Conservation (phyloP, 805 yeast genomes). For the Saccharomycopsis fodiens region DNA sequence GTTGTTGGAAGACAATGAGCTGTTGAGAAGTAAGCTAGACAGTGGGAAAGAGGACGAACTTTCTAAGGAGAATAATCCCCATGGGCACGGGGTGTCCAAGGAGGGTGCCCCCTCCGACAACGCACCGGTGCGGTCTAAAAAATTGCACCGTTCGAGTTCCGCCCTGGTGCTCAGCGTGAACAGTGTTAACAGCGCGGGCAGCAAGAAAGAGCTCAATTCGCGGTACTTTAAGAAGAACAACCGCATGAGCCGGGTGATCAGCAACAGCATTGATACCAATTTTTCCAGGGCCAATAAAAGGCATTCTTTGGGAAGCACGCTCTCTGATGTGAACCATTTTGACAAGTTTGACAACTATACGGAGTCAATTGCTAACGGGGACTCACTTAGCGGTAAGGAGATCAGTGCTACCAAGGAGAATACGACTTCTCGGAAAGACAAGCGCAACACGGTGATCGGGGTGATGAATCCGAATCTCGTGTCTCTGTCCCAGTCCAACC, state of each 20-base stretch:
- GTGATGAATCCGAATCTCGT: neutral
- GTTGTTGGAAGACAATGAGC: slow-evolving; percentile 15
- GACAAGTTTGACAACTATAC: no score
- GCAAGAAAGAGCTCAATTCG: neutral
- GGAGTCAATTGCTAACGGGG: no score
- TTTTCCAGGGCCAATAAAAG: neutral
- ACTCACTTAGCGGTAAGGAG: no score
- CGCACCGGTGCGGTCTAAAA: neutral
- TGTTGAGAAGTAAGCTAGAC: slow-evolving; percentile 1
- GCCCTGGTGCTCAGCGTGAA: neutral
- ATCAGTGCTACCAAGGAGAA: no score
- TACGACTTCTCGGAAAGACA: slow-evolving; percentile 4
- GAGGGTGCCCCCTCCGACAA: neutral
- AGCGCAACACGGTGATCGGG: slow-evolving; percentile 10
- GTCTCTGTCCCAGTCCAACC: no score
- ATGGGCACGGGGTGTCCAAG: no score
- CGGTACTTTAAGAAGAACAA: slow-evolving; percentile 14
- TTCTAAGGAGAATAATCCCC: neutral
- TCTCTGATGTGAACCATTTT: no score
- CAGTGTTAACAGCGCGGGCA: neutral
- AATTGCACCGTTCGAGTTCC: neutral
- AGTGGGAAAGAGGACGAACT: neutral
- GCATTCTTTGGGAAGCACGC: no score
- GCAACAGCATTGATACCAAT: slow-evolving; percentile 12
- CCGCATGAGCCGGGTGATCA: slow-evolving; percentile 12